Percentiles rank a stretch among this genome's conserved stretches.
Conservation (phyloP, 345 rosid genomes). For the Raphanus sativus region DNA sequence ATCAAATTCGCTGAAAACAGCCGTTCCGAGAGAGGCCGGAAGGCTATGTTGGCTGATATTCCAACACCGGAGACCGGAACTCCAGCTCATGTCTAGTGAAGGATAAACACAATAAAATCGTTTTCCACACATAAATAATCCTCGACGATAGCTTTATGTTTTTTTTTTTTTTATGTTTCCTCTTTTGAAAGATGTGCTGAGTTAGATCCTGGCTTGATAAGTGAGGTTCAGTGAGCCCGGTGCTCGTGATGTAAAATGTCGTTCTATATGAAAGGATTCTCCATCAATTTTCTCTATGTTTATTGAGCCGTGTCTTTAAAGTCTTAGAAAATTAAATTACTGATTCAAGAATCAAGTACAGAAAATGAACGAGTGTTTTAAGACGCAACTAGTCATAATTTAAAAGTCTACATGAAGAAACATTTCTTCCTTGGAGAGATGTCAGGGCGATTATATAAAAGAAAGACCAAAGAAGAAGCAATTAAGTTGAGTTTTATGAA, state of each 20-base stretch:
- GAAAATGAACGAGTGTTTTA: constrained; percentile 21
- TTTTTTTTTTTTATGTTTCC: neutral
- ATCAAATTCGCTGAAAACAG: constrained; percentile 71
- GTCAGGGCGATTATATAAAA: neutral
- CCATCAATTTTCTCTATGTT: constrained; percentile 9
- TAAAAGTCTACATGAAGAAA: constrained; percentile 14
- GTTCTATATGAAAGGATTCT: constrained; percentile 7
- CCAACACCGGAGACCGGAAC: constrained; percentile 53
- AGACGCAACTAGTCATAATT: constrained; percentile 12
- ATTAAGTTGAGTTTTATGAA: constrained; percentile 25
- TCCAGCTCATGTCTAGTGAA: constrained; percentile 51
- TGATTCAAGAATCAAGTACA: neutral
- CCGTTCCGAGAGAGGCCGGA: constrained; percentile 69
- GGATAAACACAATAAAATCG: neutral
- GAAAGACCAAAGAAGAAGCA: constrained; percentile 19
- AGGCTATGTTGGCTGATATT: constrained; percentile 39
- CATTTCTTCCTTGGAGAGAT: neutral
- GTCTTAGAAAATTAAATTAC: constrained; percentile 5
- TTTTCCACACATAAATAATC: constrained; percentile 20
- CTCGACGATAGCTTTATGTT: constrained; percentile 19
- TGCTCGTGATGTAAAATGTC: constrained; percentile 24
- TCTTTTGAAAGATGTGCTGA: constrained; percentile 13
- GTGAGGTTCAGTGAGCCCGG: constrained; percentile 36
- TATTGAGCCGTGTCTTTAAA: neutral
- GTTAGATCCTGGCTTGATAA: constrained; percentile 29